Conservation (phyloP, 2,329 filamentous ascomycete genomes). For the Chrysoporthe austroafricana region DNA sequence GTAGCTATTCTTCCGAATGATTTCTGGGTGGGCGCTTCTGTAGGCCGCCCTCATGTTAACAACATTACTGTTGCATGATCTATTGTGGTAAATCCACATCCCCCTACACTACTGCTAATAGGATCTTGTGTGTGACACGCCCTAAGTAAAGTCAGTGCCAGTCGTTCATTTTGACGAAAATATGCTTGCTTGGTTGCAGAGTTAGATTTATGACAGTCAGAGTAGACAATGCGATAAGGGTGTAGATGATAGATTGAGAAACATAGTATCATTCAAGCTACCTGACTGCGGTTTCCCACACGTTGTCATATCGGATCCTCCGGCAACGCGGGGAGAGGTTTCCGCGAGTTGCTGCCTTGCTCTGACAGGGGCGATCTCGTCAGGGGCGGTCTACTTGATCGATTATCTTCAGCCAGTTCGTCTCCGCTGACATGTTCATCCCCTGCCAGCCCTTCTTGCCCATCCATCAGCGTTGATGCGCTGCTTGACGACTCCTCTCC, state of each 20-base stretch:
- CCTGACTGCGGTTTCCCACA: neutral
- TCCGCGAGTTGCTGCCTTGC: slow-evolving; percentile 30
- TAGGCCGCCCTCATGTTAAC: too few species aligned
- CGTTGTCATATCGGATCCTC: slow-evolving; percentile 37
- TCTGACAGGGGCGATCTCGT: slow-evolving; percentile 31
- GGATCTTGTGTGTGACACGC: too few species aligned
- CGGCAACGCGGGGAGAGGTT: slow-evolving; percentile 42
- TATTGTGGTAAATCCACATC: too few species aligned
- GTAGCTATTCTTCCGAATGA: too few species aligned
- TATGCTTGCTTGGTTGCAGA: too few species aligned
- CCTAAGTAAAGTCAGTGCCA: too few species aligned
- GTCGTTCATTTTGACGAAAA: too few species aligned
- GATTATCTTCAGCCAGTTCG: neutral
- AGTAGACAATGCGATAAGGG: neutral
- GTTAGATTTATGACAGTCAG: neutral
- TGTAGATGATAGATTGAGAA: neutral
- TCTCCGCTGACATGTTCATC: slow-evolving; percentile 8
- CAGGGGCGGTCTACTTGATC: slow-evolving; percentile 16
- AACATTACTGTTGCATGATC: too few species aligned
- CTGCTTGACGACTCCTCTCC: slow-evolving; percentile 17
- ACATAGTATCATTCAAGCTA: neutral
- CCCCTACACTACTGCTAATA: too few species aligned
- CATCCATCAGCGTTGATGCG: slow-evolving; percentile 9
- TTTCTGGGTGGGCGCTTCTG: too few species aligned
- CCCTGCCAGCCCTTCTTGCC: slow-evolving; percentile 8